A percentile compares a stretch with the other conserved stretches of the same genome.
Evolutionary conservation across 2,329 filamentous ascomycete genomes (phyloP).

Genomic region (Aspergillus unguis): DNA sequence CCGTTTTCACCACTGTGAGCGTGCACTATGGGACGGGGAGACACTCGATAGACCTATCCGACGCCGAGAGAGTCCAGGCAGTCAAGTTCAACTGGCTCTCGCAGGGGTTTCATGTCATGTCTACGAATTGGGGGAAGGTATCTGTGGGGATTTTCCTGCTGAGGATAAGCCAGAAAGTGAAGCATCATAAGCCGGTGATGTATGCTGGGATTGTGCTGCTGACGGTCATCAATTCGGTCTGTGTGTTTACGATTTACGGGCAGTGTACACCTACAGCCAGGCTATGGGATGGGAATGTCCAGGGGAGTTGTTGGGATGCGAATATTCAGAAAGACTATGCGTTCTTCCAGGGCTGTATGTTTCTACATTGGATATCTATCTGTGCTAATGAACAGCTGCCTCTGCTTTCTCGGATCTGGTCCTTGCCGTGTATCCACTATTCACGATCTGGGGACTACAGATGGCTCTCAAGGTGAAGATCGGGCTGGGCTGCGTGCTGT

Average conservation of each 20-base stretch:
- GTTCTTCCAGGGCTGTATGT: conserved; percentile 15
- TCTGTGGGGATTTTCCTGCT: conserved; percentile 12
- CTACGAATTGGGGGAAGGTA: conserved; percentile 14
- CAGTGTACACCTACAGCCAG: conserved; percentile 9
- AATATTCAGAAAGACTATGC: conserved; percentile 11
- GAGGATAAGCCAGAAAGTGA: conserved; percentile 9
- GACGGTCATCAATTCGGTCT: conserved; percentile 4
- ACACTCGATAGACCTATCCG: background rate
- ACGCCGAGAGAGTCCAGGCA: background rate
- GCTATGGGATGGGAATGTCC: background rate
- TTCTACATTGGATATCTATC: too few relatives aligned
- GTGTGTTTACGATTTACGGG: conserved; percentile 13
- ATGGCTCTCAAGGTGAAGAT: conserved; percentile 12
- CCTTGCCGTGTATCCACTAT: conserved; percentile 11
- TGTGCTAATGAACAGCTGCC: background rate
- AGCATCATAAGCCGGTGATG: conserved; percentile 7
- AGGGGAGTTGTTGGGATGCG: conserved; percentile 8
- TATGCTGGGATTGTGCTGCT: conserved; percentile 6
- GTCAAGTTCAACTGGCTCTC: conserved; percentile 14
- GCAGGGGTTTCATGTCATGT: conserved; percentile 15
- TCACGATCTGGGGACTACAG: conserved; percentile 9
- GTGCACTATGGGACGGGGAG: conserved; percentile 9
- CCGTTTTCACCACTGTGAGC: background rate
- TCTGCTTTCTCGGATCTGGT: conserved; percentile 12
- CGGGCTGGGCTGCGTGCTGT: conserved; percentile 8